These are phyloP conservation scores for Pseudonitzschia pungens DNA, from an alignment of 108 stramenopile species.

Conservation along the genomic window DNA sequence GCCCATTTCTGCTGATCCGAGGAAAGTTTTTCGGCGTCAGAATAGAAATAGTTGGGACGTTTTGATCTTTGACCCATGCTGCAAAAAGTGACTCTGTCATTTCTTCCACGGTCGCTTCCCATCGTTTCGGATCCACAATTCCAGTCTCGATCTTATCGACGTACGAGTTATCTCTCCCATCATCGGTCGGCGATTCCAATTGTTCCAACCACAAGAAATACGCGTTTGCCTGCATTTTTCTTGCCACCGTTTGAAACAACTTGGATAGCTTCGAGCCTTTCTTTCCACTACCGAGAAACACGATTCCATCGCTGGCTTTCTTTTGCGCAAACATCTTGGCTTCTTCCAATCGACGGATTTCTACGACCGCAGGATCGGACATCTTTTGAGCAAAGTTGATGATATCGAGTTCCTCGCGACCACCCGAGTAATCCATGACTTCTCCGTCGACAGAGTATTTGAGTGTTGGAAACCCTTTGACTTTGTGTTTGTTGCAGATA, in stretches of 20 bases:
- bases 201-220: constrained; percentile 60
- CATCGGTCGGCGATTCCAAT: constrained; percentile 18
- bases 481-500: constrained; percentile 57
- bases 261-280: constrained; percentile 51
- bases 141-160: constrained; percentile 25
- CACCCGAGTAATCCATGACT: constrained; percentile 65
- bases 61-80: constrained; percentile 58
- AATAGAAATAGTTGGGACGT: constrained; percentile 57
- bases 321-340: constrained; percentile 36
- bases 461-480: constrained; percentile 80
- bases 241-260: constrained; percentile 68
- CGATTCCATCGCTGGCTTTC: constrained; percentile 43
- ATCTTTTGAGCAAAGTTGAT: constrained; percentile 71
- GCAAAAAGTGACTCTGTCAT: constrained; percentile 19
- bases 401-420: constrained; percentile 57
- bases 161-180: constrained; percentile 43
- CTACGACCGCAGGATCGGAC: constrained; percentile 50
- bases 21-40: constrained; percentile 73
- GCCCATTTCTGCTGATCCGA: constrained; percentile 61
- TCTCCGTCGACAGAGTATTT: constrained; percentile 72
- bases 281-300: constrained; percentile 56
- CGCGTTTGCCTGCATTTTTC: constrained; percentile 60
- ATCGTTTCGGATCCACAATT: constrained; percentile 29
- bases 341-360: constrained; percentile 49
- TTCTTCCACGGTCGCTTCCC: constrained; percentile 23